Evolutionary conservation across 352 stramenopile species (phyloP), one percentile per base, ranked within the genome.

Genomic region (Blastocystis sp.): DNA sequence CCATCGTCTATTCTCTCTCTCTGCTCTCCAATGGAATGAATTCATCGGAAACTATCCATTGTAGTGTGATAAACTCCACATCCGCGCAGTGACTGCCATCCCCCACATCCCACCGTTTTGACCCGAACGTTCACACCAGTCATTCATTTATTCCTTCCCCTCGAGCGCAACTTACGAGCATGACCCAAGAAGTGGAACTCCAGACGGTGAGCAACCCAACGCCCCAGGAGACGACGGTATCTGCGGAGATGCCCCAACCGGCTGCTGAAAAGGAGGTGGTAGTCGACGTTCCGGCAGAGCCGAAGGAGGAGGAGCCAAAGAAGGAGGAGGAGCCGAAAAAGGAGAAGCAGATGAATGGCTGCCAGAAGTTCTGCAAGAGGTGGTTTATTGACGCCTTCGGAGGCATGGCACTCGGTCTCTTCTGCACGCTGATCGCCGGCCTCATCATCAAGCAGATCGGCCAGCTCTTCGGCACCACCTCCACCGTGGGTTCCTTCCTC

Each of bases 351-450:
- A 34, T 34, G 28, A 81, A 81, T 40, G 45, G 54, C 40, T 81
- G 71, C 45, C 38, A 43, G n/a, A 14, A 21, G 38, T 81, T 81
- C 48, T 64, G 38, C 14, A 81, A 81, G 45, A 45, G 71, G 34
- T 81, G 71, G 71, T 81, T 81, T 54, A 81, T 81, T 48, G 71
- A 81, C 21, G 71, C 71, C 28, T 81, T 81, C 45, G 71, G 71
- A 42, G 71, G 71, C 28, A 81, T 81, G 71, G 71, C 71, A 48
- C 71, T 81, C 4, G 71, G 71, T 38, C 57, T 81, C 14, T 81
- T 81, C 48, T 81, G 71, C 48, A 81, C 71, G 4, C 52, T 81
- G 54, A 81, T 81, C 28, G 71, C 71, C 43, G 71, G 71, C n/a
- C 52, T 81, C 28, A 81, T 81, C n/a, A 2, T 81, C 38, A 81